phyloP scores from a whole-genome alignment of 208 protist species.

The Tritrichomonas foetus region DNA sequence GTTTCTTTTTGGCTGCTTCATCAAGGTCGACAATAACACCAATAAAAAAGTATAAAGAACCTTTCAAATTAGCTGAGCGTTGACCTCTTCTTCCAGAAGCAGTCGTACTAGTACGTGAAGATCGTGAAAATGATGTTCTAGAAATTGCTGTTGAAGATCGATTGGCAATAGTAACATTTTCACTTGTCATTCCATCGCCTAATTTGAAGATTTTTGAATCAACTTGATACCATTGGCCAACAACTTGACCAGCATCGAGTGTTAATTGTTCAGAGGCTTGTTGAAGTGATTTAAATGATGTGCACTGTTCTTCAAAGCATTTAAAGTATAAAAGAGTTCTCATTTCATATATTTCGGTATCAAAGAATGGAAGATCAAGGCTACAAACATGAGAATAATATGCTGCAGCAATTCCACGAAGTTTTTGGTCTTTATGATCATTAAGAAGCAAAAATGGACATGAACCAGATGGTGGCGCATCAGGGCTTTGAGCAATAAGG shows the following conservation, averaged over 20 bases:
- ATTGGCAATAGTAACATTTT: not conserved
- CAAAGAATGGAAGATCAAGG: not conserved
- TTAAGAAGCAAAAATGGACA: not conserved
- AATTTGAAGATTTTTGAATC: not conserved
- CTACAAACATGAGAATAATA: conserved; percentile 1
- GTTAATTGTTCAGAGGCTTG: too few species aligned
- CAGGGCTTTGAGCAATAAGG: not conserved
- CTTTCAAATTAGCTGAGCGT: not conserved
- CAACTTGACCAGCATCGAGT: not conserved
- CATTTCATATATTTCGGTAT: not conserved
- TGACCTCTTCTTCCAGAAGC: not conserved
- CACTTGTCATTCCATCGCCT: not conserved
- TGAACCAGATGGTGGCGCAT: not conserved
- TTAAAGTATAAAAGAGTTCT: not conserved
- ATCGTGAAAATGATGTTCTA: not conserved
- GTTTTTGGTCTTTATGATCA: not conserved
- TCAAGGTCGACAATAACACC: not conserved
- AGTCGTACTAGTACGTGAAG: not conserved
- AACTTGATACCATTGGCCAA: not conserved
- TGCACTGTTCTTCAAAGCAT: conserved; percentile 5
- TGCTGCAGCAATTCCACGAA: not conserved
- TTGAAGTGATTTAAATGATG: not conserved
- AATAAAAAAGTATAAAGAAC: not conserved
- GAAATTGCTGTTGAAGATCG: not conserved
- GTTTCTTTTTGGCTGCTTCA: not conserved